Evolutionary conservation across 1,284 basidiomycete genomes (phyloP).

Genomic region (Ganoderma boninense): DNA sequence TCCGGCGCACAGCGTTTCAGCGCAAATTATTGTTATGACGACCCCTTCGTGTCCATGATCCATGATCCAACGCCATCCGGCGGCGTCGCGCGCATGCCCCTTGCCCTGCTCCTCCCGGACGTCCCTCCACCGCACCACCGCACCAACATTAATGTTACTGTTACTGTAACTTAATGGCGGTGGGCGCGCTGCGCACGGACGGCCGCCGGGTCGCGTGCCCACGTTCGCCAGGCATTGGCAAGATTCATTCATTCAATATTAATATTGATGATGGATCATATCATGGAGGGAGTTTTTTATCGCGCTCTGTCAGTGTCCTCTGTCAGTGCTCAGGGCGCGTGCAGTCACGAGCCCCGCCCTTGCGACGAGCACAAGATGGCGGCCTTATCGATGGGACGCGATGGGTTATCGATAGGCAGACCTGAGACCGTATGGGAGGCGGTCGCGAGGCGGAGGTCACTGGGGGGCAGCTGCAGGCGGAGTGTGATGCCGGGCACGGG

Average conservation of each 20-base stretch:
- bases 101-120: background rate
- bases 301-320: background rate
- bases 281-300: background rate
- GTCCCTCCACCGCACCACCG: no score
- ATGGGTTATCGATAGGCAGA: background rate
- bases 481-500: conserved; percentile 1
- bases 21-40: conserved; percentile 23
- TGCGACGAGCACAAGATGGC: background rate
- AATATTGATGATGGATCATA: background rate
- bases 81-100: conserved; percentile 10
- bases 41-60: background rate
- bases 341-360: no score
- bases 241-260: no score
- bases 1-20: background rate
- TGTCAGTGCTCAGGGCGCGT: background rate
- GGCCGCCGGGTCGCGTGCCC: background rate
- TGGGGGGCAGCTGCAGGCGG: background rate
- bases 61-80: background rate
- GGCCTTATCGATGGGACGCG: conserved; percentile 24
- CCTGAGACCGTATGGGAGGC: background rate
- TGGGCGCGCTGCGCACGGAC: background rate
- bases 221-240: background rate
- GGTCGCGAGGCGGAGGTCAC: background rate
- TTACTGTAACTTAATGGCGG: no score
- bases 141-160: no score